Base-by-base conservation (phyloP, 306 rosid species). In the Quercus robur region DNA sequence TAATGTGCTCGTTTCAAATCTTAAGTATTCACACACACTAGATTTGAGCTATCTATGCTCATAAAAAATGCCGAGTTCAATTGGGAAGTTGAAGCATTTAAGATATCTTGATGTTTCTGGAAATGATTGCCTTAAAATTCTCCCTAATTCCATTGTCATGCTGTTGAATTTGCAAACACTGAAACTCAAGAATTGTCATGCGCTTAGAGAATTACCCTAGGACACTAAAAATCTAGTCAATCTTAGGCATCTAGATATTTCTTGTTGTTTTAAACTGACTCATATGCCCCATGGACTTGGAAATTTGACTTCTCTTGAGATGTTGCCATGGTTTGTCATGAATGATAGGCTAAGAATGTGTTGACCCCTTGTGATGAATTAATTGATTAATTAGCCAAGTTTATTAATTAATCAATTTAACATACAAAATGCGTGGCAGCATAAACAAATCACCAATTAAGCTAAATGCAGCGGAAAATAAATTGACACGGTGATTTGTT, bases 21-120 rank as follows among this genome's bases (percentile, higher is more conserved):
- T 74, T 17, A 71, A 68, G 11, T 64, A 71, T 54, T 13, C 54
- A 61, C 28, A 18, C 63, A 74, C 56, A 20, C 19, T 81, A 57
- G 81, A 76, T 81, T 61, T 81, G 75, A 81, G 78, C 61, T 0
- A 76, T 41, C 25, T 41, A 17, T 19, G 58, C 6, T 13, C 62
- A 52, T 35, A 1, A 44, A 6, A 31, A 17, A 15, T 81, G 25
- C 81, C 75, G 5, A 35, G 9, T 19, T n/a, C 74, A 68, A 72
- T 81, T 59, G 70, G 77, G 18, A 6, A 38, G 23, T 30, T 76
- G 74, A 76, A 71, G 54, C 85, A 70, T 63, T 19, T 76, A 74
- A 46, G 58, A 31, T 70, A 70, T 46, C 75, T 70, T 11, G 17
- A 70, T 49, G 0, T 44, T 25, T 25, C 26, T 25, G 26, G 0